Evolutionary conservation across 225 moss, liverwort and hornwort species (phyloP), one percentile per base, ranked within the genome.

Genomic region (Climacium dendroides): DNA sequence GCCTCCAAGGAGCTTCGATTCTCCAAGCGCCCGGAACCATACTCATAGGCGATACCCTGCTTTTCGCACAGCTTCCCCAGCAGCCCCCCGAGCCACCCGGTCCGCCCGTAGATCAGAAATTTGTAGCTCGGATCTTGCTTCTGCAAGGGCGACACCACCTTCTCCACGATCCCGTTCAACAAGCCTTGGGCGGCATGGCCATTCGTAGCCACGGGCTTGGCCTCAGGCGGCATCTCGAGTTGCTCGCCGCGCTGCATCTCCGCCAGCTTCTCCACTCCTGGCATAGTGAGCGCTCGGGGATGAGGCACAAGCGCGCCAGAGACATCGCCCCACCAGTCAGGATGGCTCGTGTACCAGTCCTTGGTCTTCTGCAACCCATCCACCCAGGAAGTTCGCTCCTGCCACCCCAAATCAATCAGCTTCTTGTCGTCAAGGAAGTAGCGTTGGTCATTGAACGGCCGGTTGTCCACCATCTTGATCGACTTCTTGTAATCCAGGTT

Each of bases 261-360:
- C 45, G 77, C 89, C 39, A 92, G 85, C 79, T 92, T 91, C 88
- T 89, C 91, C 32, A 78, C 92, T 5, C 88, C 90, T 7, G 92
- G 88, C 88, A 90, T 90, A 25, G 87, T 92, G 20, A 91, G 91
- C 22, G 91, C 86, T 16, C 92, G 84, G 11, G 92, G 92, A 39
- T 92, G 92, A 9, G 92, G 90, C 69, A 92, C 92, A 26, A 92
- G 87, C 47, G 92, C 92, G 7, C 92, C 92, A 22, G 92, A 92
- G 12, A 92, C 92, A 39, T 92, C 92, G 11, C 92, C 92, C 92
- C 92, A 92, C 92, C 92, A 92, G 57, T 89, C 92, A 13, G 92
- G 92, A 3, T 92, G 66, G 75, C 91, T 89, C 85, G 64, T 92
- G 74, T 90, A 92, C 92, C 92, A 92, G 37, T 92, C 89, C 90